Conservation (phyloP, 352 stramenopile species). For the Phytophthora pini region DNA sequence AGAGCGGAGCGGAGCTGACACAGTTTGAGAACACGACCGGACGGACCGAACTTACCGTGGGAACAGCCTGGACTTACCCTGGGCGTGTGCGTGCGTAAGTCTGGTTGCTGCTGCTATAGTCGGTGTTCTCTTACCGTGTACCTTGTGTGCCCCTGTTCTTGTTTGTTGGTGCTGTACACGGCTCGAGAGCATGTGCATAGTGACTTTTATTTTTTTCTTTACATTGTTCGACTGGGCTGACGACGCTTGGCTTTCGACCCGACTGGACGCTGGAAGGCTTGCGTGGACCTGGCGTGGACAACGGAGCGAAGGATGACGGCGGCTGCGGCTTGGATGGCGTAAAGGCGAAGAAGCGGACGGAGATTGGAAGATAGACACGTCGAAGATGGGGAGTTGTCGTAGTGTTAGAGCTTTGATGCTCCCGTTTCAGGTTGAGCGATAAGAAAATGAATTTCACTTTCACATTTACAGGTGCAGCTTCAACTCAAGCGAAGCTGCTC, state of each 20-base stretch:
- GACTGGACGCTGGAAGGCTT: constrained; percentile 10
- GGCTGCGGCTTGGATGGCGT: constrained; percentile 19
- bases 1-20: constrained; percentile 14
- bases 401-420: constrained; percentile 32
- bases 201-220: constrained; percentile 50
- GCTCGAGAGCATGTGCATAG: constrained; percentile 41
- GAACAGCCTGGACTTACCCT: constrained; percentile 28
- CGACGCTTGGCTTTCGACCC: constrained; percentile 27
- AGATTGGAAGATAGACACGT: constrained; percentile 9
- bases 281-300: constrained; percentile 19
- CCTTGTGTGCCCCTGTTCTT: constrained; percentile 47
- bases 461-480: constrained; percentile 10
- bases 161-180: constrained; percentile 46
- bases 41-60: constrained; percentile 21
- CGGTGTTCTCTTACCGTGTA: constrained; percentile 48
- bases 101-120: constrained; percentile 45
- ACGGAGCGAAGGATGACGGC: constrained; percentile 27
- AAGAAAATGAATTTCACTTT: constrained; percentile 36
- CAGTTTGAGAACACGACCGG: constrained; percentile 32
- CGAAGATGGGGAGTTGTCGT: constrained; percentile 18
- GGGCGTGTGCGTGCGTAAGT: constrained; percentile 44
- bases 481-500: neutral
- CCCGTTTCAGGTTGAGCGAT: constrained; percentile 34
- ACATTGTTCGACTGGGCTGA: constrained; percentile 36
- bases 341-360: constrained; percentile 4